Percentiles rank a stretch among this genome's conserved stretches.
Evolutionary conservation across 768 basidiomycete species (phyloP).

Genomic region (Hericium erinaceus): DNA sequence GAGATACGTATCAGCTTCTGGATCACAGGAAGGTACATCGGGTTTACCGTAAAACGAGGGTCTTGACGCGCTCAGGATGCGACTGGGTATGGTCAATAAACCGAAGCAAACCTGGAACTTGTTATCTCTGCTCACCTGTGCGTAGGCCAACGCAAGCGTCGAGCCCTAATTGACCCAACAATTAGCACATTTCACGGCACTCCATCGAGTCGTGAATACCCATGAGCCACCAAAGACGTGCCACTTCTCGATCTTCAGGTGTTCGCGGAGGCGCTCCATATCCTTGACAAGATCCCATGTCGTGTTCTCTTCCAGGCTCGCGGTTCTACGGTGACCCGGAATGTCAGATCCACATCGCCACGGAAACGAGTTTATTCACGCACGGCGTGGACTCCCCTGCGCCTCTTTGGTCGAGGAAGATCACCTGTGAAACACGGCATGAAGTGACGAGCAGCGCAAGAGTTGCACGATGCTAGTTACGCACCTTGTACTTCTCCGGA

Average conservation of each 20-base stretch:
- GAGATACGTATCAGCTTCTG: not conserved
- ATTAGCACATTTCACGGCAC: not conserved
- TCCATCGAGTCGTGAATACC: conserved; percentile 32
- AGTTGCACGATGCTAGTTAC: not conserved
- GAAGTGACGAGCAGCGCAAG: not conserved
- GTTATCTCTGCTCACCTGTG: conserved; percentile 43
- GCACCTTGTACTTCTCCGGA: conserved; percentile 74
- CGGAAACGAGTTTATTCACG: conserved; percentile 17
- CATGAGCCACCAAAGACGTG: conserved; percentile 93
- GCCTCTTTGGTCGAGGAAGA: conserved; percentile 88
- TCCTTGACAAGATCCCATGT: conserved; percentile 93
- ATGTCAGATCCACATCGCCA: not conserved
- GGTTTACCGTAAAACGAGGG: conserved; percentile 62
- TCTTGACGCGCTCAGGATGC: conserved; percentile 75
- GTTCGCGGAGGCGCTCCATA: conserved; percentile 71
- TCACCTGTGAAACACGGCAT: conserved; percentile 38
- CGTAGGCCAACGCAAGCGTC: conserved; percentile 77
- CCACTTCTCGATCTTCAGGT: conserved; percentile 78
- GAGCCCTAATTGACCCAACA: conserved; percentile 48
- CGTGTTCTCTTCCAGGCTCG: conserved; percentile 78
- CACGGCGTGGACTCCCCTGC: conserved; percentile 81
- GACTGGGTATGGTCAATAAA: conserved; percentile 29
- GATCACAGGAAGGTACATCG: no score
- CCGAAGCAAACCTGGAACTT: not conserved
- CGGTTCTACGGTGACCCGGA: conserved; percentile 37